Base-by-base conservation (phyloP, 2,329 filamentous ascomycete genomes). In the Aspergillus pseudoglaucus region DNA sequence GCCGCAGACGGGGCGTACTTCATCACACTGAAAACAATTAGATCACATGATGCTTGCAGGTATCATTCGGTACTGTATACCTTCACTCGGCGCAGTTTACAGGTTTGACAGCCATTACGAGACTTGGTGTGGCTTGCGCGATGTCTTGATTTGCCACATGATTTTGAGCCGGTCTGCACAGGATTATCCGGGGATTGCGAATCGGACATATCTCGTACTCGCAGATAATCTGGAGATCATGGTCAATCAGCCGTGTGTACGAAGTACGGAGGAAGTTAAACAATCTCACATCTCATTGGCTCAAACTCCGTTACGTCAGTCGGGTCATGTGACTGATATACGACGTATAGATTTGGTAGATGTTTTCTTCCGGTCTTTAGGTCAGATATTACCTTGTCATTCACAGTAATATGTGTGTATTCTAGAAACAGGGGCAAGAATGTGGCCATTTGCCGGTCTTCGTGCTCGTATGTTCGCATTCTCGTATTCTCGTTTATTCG, bases 1-100 rank as follows among this genome's bases (percentile, higher is more conserved):
- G 14, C 57, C 55, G 37, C 59, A 62, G 1, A 50, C 48, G n/a
- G 59, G 59, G 10, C 48, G 48, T 20, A 47, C 49, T 43, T 62
- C 59, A 38, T 62, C 59, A 44, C 59, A 62, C 59, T 62, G 38
- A 10, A 3, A 3, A 15, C 8, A 14, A 46, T 39, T 14, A 39
- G 32, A 15, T 15, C 32, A n/a, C 32, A n/a, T 35, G 14, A n/a
- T 35, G 1, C 15, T 4, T 35, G 14, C 32, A n/a, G n/a, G n/a
- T n/a, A 35, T 14, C n/a, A 8, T 4, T 14, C 30, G 17, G 10
- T 9, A 43, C 1, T 27, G 35, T 30, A 2, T 49, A 62, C 59
- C 48, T 62, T 61, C n/a, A 62, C 59, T 14, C 55, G 47, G 9
- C 59, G 53, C 3, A 27, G 15, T 41, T 62, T 62, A 45, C 59